phyloP scores from a whole-genome alignment of 163 green algal species.

The Chloromonas sp. region DNA sequence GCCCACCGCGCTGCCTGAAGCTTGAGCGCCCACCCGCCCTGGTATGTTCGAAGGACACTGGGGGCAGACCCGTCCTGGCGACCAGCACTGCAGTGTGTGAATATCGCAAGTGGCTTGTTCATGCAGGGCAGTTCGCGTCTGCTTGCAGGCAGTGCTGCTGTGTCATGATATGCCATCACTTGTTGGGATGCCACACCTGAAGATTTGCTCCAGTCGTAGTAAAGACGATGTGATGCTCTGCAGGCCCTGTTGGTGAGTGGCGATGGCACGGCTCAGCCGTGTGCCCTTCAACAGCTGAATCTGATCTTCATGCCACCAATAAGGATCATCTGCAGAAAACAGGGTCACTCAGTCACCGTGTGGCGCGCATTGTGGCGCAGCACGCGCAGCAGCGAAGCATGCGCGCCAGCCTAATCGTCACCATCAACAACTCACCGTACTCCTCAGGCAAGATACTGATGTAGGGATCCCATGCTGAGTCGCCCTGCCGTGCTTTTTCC shows the following conservation, averaged over 20 bases:
- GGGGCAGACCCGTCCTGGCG: background rate
- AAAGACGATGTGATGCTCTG: slow-evolving; percentile 1
- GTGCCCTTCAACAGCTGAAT: slow-evolving; percentile 37
- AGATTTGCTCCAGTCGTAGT: background rate
- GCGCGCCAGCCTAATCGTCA: no score
- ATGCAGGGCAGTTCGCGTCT: background rate
- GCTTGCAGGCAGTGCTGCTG: background rate
- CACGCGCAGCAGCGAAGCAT: no score
- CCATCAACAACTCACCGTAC: slow-evolving; percentile 20
- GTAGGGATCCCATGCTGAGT: slow-evolving; percentile 33
- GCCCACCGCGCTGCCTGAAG: slow-evolving; percentile 36
- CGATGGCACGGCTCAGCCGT: slow-evolving; percentile 22
- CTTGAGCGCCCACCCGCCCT: slow-evolving; percentile 27
- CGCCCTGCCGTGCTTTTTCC: slow-evolving; percentile 14
- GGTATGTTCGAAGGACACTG: slow-evolving; percentile 13
- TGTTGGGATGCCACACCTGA: background rate
- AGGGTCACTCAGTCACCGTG: background rate
- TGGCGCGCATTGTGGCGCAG: background rate
- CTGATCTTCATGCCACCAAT: slow-evolving; percentile 40
- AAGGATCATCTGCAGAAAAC: slow-evolving; percentile 40
- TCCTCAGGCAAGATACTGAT: slow-evolving; percentile 24
- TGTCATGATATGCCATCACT: background rate
- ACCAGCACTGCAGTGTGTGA: background rate
- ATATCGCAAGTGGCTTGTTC: background rate
- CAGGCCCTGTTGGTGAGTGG: slow-evolving; percentile 15